Evolutionary conservation across 768 basidiomycete species (phyloP), one percentile per base, ranked within the genome.

Genomic region (Floccularia luteovirens): DNA sequence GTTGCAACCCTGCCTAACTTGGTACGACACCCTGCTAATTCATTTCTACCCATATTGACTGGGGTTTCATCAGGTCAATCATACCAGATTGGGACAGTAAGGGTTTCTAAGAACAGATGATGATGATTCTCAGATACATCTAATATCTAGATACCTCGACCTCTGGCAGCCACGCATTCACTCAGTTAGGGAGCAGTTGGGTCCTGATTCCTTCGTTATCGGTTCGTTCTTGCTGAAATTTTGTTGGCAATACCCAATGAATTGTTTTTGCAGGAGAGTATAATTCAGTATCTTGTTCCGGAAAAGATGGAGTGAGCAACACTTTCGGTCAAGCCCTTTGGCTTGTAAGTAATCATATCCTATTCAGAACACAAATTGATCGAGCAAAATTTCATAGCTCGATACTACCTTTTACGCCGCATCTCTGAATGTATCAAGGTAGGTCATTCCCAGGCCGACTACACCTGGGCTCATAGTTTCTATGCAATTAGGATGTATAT

Each of bases 301-400:
- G 74, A 3, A 66, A 58, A 38, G 61, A 66, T 41, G 64, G 63
- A 31, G 69, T 75, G 25, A 71, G 67, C 50, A 71, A 75, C 44
- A 74, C 74, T 2, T 74, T 75, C 40, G 73, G 74, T 19, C 74
- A 75, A 43, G 67, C 72, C 11, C 56, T 76, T 23, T 75, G 73
- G 74, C 56, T 75, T 36, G 66, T 66, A 32, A 41, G 52, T 45
- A 11, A 7, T 38, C 14, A 19, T 2, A 41, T 21, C 13, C 13
- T 13, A 12, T 17, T 28, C 36, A 20, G 6, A 7, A 2, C 11
- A 37, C 35, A 6, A 31, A 14, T 24, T 28, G 11, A 24, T 22
- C 12, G 24, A 14, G 12, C 27, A 17, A 39, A 25, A 10, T 37
- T 5, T 30, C 27, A 22, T 27, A 67, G 66, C 56, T 72, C 19